These are phyloP conservation scores for Echeveria elegans DNA, from an alignment of 164 flowering plant genomes.

Conservation along the genomic window DNA sequence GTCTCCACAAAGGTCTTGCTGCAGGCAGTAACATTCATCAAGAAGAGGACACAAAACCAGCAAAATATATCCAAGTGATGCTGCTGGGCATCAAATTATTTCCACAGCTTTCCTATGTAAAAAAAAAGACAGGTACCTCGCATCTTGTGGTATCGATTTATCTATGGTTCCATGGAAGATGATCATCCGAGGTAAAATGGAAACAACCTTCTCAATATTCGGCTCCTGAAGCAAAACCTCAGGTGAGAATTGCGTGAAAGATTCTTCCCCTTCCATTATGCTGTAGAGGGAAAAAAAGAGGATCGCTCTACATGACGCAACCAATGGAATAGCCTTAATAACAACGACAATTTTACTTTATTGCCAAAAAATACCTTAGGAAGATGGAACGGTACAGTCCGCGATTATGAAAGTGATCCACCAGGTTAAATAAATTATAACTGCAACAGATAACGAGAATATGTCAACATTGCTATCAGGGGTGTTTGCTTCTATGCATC, in stretches of 20 bases:
- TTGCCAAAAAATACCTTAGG: background rate
- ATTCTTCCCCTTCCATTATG: constrained; percentile 84
- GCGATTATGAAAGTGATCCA: constrained; percentile 11
- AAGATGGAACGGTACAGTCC: constrained; percentile 12
- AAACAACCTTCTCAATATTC: constrained; percentile 31
- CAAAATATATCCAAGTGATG: too few species aligned
- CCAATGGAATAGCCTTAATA: background rate
- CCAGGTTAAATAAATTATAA: constrained; percentile 5
- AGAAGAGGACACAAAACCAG: background rate
- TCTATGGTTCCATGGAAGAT: constrained; percentile 89
- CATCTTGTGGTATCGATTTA: constrained; percentile 72
- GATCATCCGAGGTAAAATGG: constrained; percentile 28
- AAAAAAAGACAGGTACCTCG: constrained; percentile 35
- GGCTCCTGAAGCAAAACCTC: constrained; percentile 60
- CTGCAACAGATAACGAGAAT: background rate
- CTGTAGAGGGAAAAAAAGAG: constrained; percentile 29
- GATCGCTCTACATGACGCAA: background rate
- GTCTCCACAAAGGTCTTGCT: constrained; percentile 57
- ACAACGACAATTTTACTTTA: background rate
- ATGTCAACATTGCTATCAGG: background rate
- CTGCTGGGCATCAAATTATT: background rate
- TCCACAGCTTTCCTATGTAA: constrained; percentile 28
- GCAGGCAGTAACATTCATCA: constrained; percentile 20
- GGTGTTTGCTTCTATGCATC: background rate
- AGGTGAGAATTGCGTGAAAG: constrained; percentile 51